Evolutionary conservation across 2,329 filamentous ascomycete species (phyloP).

Genomic region (Exophiala xenobiotica): DNA sequence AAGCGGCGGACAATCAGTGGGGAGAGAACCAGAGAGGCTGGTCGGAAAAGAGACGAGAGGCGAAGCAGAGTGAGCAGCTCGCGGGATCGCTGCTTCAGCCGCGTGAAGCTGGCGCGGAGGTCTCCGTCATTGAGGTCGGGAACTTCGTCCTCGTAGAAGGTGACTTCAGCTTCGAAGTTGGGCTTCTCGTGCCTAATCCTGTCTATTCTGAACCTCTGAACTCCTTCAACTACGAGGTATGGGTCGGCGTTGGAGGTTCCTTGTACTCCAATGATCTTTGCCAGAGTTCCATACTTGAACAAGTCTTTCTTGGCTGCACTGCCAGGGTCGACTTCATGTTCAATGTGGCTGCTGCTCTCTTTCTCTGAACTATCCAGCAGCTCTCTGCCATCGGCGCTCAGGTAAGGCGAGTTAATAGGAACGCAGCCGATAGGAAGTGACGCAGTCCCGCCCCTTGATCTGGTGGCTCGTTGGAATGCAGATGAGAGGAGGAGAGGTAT

Average conservation of each 20-base stretch:
- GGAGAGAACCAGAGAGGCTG: conserved; percentile 67
- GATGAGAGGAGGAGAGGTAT: conserved; percentile 83
- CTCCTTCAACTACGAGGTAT: conserved; percentile 80
- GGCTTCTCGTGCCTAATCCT: conserved; percentile 74
- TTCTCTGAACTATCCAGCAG: conserved; percentile 66
- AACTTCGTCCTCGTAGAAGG: conserved; percentile 63
- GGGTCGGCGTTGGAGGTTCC: conserved; percentile 74
- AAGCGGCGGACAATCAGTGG: conserved; percentile 83
- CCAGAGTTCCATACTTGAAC: conserved; percentile 78
- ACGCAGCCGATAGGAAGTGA: conserved; percentile 82
- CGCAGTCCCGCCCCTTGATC: conserved; percentile 61
- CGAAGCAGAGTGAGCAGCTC: conserved; percentile 83
- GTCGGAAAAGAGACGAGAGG: conserved; percentile 78
- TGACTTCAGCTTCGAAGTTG: conserved; percentile 81
- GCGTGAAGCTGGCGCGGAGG: conserved; percentile 69
- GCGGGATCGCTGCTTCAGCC: conserved; percentile 78
- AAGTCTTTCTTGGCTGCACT: conserved; percentile 69
- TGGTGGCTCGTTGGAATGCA: conserved; percentile 73
- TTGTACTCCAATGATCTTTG: conserved; percentile 75
- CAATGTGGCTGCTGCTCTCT: conserved; percentile 36
- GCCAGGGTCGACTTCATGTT: conserved; percentile 55
- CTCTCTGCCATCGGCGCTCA: conserved; percentile 72
- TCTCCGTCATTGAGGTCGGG: conserved; percentile 58
- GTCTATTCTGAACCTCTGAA: conserved; percentile 72
- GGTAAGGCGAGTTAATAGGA: conserved; percentile 72